These are phyloP conservation scores for Cornus kousa DNA, from an alignment of 148 eudicot genomes.

Conservation along the genomic window DNA sequence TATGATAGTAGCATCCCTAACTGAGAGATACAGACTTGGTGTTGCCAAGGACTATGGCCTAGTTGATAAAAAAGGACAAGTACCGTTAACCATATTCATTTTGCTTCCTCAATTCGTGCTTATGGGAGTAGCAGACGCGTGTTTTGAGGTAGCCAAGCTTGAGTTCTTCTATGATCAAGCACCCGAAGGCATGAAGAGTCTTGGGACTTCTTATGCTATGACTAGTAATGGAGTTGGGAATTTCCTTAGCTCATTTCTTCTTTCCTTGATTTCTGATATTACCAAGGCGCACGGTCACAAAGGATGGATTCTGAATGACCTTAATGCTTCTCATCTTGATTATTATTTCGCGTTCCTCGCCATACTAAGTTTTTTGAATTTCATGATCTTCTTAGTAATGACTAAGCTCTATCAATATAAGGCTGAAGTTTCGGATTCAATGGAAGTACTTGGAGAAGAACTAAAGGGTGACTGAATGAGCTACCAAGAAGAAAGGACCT, in stretches of 20 bases:
- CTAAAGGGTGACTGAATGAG: background rate
- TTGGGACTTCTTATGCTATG: conserved; percentile 16
- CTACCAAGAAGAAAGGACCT: no score
- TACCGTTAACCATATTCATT: conserved; percentile 8
- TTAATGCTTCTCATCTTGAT: conserved; percentile 24
- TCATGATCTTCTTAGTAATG: conserved; percentile 16
- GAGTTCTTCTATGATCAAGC: conserved; percentile 19
- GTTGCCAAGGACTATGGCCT: conserved; percentile 20
- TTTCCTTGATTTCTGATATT: conserved; percentile 16
- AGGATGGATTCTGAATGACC: conserved; percentile 27
- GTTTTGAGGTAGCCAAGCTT: conserved; percentile 4
- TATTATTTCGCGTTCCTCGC: conserved; percentile 19
- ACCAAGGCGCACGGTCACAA: conserved; percentile 11
- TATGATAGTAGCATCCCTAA: conserved; percentile 17
- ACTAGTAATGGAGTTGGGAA: conserved; percentile 19
- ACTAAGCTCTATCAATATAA: conserved; percentile 17
- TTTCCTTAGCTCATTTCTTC: conserved; percentile 21
- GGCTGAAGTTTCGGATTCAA: conserved; percentile 19
- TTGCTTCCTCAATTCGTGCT: conserved; percentile 17
- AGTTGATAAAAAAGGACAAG: conserved; percentile 4
- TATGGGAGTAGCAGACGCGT: conserved; percentile 11
- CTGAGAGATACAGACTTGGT: conserved; percentile 16
- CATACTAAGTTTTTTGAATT: conserved; percentile 16
- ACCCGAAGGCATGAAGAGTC: conserved; percentile 14
- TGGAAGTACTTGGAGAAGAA: conserved; percentile 10